Base-by-base conservation (phyloP, 2,329 filamentous ascomycete genomes). In the Neophaeococcomyces aloes region DNA sequence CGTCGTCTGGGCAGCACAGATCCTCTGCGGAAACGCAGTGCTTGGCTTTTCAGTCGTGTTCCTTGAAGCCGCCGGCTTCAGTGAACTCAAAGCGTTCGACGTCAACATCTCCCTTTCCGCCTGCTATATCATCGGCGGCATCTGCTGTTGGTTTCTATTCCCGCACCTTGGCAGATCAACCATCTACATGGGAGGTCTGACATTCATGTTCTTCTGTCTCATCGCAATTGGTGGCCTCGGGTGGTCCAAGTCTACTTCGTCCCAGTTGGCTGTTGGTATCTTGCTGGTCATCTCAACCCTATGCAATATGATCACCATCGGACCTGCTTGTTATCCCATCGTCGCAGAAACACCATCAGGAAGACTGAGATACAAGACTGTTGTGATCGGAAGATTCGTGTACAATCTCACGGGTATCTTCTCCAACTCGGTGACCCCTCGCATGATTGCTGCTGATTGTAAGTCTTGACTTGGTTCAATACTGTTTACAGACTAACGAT, bases 331-430 rank as follows among this genome's bases (percentile, higher is more conserved):
- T 15, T 76, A 74, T 55, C 67, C 66, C 1, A 59, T 75, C 18
- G 64, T 75, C 15, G 68, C 71, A 1, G 72, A 76, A 53, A 63
- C 74, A 1, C 71, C 71, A 0, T 73, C 71, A 1, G 71, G 68
- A 1, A 63, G 72, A 11, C 63, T 76, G 30, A 70, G 71, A 47
- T 63, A 67, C 32, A 74, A 74, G 59, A 70, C 71, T 1, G 70
- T 74, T 31, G 70, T 71, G 4, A 60, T 75, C 31, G 70, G 70
- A 2, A 62, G 71, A 15, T 63, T 62, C 29, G 56, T 64, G 14
- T 75, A 73, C 57, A 72, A 75, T 48, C 56, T 72, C 4, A 55
- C 59, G 17, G 65, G 65, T 44, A 70, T 77, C 32, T 48, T 67
- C 18, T 66, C 63, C 52, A 74, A 65, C 23, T n/a, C n/a, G 48